A percentile compares a stretch with the other conserved stretches of the same genome.
phyloP scores from a whole-genome alignment of 129 eudicot genomes.

The Solidago caesia region DNA sequence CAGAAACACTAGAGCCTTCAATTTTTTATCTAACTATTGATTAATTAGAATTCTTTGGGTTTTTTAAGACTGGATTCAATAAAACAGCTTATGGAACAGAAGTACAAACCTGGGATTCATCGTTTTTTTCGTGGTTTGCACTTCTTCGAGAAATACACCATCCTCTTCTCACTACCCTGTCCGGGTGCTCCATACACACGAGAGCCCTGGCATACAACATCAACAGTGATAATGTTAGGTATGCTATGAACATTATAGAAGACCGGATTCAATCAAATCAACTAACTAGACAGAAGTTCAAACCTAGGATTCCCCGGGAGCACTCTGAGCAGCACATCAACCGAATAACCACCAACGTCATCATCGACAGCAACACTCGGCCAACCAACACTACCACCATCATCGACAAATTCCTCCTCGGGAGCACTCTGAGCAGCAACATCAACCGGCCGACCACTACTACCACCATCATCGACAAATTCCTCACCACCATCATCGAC shows the following conservation, averaged over 20 bases:
- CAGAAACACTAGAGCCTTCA: too few relatives aligned
- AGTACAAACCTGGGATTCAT: neutral
- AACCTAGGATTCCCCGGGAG: neutral
- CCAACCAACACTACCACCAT: neutral
- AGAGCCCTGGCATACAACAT: too few relatives aligned
- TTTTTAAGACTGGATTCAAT: neutral
- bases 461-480: too few relatives aligned
- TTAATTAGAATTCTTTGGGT: neutral
- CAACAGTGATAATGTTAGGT: too few relatives aligned
- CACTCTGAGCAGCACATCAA: too few relatives aligned
- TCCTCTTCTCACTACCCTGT: neutral
- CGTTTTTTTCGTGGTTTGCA: neutral
- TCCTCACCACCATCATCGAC: too few relatives aligned
- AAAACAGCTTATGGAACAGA: neutral
- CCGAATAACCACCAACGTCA: too few relatives aligned
- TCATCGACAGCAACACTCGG: neutral
- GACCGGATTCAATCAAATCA: neutral
- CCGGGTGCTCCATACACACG: too few relatives aligned
- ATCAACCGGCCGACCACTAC: too few relatives aligned
- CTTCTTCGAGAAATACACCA: neutral
- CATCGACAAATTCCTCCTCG: neutral
- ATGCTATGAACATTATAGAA: too few relatives aligned
- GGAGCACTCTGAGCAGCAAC: neutral
- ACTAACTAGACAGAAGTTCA: neutral
- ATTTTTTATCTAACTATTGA: too few relatives aligned